Conservation (phyloP, 192 early-diverging fungal species). For the Allomyces macrogynus region DNA sequence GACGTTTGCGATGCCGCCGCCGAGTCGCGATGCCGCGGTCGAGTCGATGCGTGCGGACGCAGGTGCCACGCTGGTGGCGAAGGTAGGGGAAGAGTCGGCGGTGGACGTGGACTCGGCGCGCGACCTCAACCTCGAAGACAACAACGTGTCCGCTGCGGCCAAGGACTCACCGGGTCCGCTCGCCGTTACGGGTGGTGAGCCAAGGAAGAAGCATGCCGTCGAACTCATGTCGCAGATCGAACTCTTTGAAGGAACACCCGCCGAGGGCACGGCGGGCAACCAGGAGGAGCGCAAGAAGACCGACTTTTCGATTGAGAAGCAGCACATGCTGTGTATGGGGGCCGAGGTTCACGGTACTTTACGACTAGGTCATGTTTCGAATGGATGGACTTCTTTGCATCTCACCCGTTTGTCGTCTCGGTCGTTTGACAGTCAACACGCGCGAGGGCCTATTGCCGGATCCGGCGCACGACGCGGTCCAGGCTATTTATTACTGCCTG, state of each 20-base stretch:
- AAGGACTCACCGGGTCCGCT: no score
- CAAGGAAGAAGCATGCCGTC: no score
- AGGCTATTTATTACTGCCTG: constrained; percentile 47
- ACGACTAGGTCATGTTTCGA: constrained; percentile 2
- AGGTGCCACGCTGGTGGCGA: no score
- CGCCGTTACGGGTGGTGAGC: no score
- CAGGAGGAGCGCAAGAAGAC: background rate
- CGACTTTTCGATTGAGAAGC: constrained; percentile 17
- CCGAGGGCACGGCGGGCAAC: no score
- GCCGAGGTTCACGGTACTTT: constrained; percentile 37
- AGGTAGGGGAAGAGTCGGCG: no score
- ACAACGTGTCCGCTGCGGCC: no score
- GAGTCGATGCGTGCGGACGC: background rate
- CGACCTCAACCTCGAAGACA: no score
- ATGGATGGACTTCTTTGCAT: background rate
- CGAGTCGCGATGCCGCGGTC: background rate
- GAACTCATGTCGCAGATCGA: no score
- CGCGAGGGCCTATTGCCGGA: constrained; percentile 36
- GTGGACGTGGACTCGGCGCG: no score
- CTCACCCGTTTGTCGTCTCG: background rate
- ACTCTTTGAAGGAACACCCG: no score
- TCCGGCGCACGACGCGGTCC: constrained; percentile 40
- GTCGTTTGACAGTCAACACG: background rate
- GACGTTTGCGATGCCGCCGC: background rate
- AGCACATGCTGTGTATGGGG: constrained; percentile 26